phyloP scores from a whole-genome alignment of 2,329 filamentous ascomycete genomes.

The Neofusicoccum umdonicola region DNA sequence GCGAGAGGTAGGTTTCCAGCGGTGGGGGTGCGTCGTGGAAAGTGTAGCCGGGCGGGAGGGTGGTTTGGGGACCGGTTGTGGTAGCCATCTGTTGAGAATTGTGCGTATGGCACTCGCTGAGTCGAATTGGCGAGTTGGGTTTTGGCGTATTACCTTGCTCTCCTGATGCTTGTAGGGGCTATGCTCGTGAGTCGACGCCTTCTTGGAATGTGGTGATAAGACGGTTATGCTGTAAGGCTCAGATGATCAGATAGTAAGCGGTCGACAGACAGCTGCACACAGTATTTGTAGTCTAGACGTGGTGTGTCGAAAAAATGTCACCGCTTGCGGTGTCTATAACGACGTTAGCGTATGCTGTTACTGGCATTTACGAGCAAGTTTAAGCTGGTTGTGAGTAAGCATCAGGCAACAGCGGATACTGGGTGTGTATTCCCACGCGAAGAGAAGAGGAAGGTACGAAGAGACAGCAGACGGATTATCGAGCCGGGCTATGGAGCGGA shows the following conservation, averaged over 20 bases:
- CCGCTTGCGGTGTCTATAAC: neutral
- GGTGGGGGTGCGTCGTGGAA: conserved; percentile 37
- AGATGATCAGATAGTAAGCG: too few species aligned
- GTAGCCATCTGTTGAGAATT: neutral
- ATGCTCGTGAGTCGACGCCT: too few species aligned
- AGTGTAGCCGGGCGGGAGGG: conserved; percentile 36
- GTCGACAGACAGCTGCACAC: too few species aligned
- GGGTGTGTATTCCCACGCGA: too few species aligned
- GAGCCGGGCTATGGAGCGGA: neutral
- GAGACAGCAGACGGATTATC: neutral
- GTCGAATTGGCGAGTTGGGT: too few species aligned
- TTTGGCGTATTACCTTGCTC: too few species aligned
- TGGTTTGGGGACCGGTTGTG: neutral
- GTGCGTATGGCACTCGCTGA: neutral
- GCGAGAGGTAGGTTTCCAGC: conserved; percentile 37
- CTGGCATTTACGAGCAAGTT: neutral
- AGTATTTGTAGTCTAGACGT: neutral
- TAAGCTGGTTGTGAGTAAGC: too few species aligned
- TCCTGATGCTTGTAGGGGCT: too few species aligned
- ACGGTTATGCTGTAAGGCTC: too few species aligned
- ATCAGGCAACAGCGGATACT: neutral
- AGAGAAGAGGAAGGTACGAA: neutral
- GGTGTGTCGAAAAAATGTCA: neutral
- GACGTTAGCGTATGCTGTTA: neutral
- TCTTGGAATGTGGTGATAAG: too few species aligned